Base-by-base conservation (phyloP, 1,284 basidiomycete genomes). In the Malassezia obtusa region DNA sequence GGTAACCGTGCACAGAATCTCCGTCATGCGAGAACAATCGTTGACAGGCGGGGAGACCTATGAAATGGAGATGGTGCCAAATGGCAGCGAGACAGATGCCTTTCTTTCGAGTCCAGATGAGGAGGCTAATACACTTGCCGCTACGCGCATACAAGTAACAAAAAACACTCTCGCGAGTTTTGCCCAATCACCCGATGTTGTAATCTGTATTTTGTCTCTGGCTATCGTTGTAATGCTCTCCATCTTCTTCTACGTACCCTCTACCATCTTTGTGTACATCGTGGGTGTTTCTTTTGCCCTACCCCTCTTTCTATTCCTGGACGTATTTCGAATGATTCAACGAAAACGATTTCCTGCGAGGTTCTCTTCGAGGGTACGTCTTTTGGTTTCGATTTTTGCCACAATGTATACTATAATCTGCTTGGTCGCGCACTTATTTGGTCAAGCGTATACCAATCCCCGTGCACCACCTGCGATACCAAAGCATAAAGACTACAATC, bases 161-260 rank as follows among this genome's bases (percentile, higher is more conserved):
- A 21, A 4, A n/a, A 26, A 6, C 22, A 6, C 22, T 11, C 26
- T 40, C 38, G 21, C 38, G 17, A 15, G 15, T 10, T 43, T 43
- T 19, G 24, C 19, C 3, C 40, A 19, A 15, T 43, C 40, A 15
- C 40, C 40, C 4, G 24, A 43, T 12, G 40, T 22, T 9, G 40
- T 24, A 5, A 43, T 43, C 19, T 25, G 10, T 10, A 12, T 43
- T 28, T 4, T 43, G 9, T 25, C 40, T 3, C 14, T 25, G 14
- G 30, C 40, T 22, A 21, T 43, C 10, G 4, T 43, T 19, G 22
- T 28, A 11, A 19, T 28, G 40, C 40, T 43, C 25, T 31, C 15
- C 43, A 39, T 50, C 17, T 57, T 58, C 44, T 60, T 60, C 38
- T 36, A 17, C 37, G 38, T 60, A 11, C 59, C 58, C 4, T 58